Evolutionary conservation across 2,329 filamentous ascomycete genomes (phyloP), one percentile per base, ranked within the genome.

Genomic region (Tolypocladium paradoxum): DNA sequence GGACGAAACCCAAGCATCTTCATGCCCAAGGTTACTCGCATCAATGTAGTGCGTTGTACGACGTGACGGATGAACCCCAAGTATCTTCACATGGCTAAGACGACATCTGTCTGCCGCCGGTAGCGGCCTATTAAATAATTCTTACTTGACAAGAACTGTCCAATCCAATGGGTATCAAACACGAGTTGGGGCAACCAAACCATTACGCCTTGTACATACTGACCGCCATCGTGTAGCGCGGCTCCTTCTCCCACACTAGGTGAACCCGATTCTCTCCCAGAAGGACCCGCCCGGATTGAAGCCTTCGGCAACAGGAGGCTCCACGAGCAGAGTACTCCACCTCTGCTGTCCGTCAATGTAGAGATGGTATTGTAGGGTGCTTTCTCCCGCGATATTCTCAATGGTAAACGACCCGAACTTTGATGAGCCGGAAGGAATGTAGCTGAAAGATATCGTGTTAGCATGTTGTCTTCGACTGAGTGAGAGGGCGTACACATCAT

Each of bases 351-450:
- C 92, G 66, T 96, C 87, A 20, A 96, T 77, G 65, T 87, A 96
- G 2, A 96, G 73, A 4, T 82, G 79, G 64, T 96, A 97, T 48
- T 84, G 85, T 36, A 99, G 73, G 40, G 85, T 79, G 63, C 87
- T 91, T 40, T 79, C 79, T 11, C 78, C 76, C 2, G 79, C 74
- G 5, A 81, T 77, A 53, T 82, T 83, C 55, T 85, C 83, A 56
- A 99, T 90, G 24, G 89, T 88, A 52, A 72, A 70, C 2, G 69
- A 62, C 2, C 92, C 88, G 68, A 96, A 92, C 67, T 97, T 97
- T 57, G 85, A 90, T 63, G 90, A 91, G 1, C 92, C 92, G 54
- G 85, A 81, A 9, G 92, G 87, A 47, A 92, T 79, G 61, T 93
- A 90, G 61, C 83, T 87, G 9, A 2, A 27, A n/a, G 2, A 4